Percentiles rank a stretch among this genome's conserved stretches.
Evolutionary conservation across 1,139 yeast species (phyloP).

Genomic region (Taphrina sp.): DNA sequence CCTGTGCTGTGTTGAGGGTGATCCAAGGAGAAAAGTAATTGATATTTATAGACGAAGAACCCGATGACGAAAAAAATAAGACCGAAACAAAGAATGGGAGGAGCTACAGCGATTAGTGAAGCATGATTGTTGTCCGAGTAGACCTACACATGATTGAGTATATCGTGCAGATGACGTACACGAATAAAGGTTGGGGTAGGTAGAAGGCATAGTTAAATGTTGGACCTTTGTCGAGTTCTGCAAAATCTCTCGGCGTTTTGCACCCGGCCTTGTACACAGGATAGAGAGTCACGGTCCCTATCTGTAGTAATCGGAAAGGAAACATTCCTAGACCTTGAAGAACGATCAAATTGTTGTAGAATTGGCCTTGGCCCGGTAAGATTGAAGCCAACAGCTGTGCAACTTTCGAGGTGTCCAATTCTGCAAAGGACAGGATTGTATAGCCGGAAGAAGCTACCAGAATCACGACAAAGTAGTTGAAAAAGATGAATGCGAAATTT

Average conservation of each 20-base stretch:
- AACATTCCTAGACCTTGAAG: slow-evolving; percentile 86
- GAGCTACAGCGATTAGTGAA: slow-evolving; percentile 68
- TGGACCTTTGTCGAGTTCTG: slow-evolving; percentile 72
- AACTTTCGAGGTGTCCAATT: slow-evolving; percentile 70
- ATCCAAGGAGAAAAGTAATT: slow-evolving; percentile 69
- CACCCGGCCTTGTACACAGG: slow-evolving; percentile 48
- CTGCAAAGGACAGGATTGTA: slow-evolving; percentile 60
- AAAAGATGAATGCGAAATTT: slow-evolving; percentile 65
- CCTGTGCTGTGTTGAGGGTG: slow-evolving; percentile 91
- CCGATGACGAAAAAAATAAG: slow-evolving; percentile 71
- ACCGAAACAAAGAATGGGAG: slow-evolving; percentile 68
- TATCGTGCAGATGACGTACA: slow-evolving; percentile 68
- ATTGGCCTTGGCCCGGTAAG: slow-evolving; percentile 64
- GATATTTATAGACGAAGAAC: slow-evolving; percentile 76
- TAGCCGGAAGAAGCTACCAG: slow-evolving; percentile 75
- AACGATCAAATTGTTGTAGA: slow-evolving; percentile 77
- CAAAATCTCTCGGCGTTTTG: slow-evolving; percentile 58
- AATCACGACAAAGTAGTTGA: slow-evolving; percentile 78
- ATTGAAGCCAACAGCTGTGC: slow-evolving; percentile 77
- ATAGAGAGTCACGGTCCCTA: slow-evolving; percentile 65
- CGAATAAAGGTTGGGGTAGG: slow-evolving; percentile 75
- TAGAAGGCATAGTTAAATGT: slow-evolving; percentile 76
- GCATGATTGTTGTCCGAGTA: slow-evolving; percentile 69
- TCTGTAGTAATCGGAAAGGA: slow-evolving; percentile 67
- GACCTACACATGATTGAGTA: slow-evolving; percentile 63